Conservation (phyloP, 371 early-diverging fungal species). For the Mucor lusitanicus region DNA sequence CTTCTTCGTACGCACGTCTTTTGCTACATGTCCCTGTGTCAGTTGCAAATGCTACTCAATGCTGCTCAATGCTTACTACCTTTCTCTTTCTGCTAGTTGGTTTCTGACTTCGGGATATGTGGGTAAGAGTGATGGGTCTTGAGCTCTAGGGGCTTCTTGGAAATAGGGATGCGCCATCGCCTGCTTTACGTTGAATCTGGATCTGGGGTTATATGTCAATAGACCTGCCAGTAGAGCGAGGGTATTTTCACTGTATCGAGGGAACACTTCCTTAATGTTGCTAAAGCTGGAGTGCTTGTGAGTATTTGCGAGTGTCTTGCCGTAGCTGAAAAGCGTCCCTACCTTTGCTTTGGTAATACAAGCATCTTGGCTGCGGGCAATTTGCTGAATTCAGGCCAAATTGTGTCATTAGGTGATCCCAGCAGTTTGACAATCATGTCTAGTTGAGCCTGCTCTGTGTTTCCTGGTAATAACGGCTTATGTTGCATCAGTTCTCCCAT, state of each 20-base stretch:
- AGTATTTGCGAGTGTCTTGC: too few species aligned
- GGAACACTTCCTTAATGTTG: conserved; percentile 61
- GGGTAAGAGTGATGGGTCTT: conserved; percentile 62
- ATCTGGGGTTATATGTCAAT: conserved; percentile 78
- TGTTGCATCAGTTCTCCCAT: conserved; percentile 80
- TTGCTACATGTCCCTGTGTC: neutral
- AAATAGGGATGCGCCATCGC: conserved; percentile 83
- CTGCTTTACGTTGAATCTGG: conserved; percentile 71
- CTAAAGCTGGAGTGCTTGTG: conserved; percentile 40
- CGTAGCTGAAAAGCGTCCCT: neutral
- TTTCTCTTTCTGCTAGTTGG: conserved; percentile 42
- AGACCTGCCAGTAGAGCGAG: conserved; percentile 74
- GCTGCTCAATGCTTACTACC: conserved; percentile 21
- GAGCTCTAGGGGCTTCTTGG: conserved; percentile 66
- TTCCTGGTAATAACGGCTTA: conserved; percentile 84
- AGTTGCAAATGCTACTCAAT: neutral
- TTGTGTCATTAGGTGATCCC: conserved; percentile 78
- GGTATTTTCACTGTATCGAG: conserved; percentile 62
- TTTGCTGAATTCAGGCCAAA: conserved; percentile 75
- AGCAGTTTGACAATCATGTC: conserved; percentile 72
- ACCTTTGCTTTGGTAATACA: conserved; percentile 58
- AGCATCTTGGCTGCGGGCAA: conserved; percentile 61
- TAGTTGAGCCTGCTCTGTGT: conserved; percentile 77
- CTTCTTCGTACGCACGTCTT: conserved; percentile 22
- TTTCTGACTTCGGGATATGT: conserved; percentile 72